Evolutionary conservation across 2,329 filamentous ascomycete species (phyloP).

Genomic region (Didymellaceae sp.): DNA sequence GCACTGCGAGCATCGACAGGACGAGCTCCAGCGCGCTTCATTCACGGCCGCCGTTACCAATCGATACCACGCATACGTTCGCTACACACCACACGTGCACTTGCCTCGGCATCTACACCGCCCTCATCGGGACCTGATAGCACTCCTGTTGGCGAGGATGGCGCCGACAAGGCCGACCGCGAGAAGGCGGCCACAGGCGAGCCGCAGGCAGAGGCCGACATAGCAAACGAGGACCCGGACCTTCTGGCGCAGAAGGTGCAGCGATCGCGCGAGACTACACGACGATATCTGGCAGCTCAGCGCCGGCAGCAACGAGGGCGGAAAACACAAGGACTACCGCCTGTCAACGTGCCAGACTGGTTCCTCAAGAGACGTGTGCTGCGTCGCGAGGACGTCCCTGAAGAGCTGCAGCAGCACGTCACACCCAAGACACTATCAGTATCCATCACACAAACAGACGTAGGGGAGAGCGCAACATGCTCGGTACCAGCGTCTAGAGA

Average conservation of each 20-base stretch:
- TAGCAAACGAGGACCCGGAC: conserved; percentile 42
- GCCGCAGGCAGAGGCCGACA: conserved; percentile 29
- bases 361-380: conserved; percentile 63
- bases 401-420: conserved; percentile 16
- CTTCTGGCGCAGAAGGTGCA: conserved; percentile 46
- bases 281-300: conserved; percentile 44
- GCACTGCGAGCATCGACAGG: conserved; percentile 50
- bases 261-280: conserved; percentile 42
- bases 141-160: conserved; percentile 34
- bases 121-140: conserved; percentile 38
- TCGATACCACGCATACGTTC: conserved; percentile 35
- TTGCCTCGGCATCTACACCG: conserved; percentile 37
- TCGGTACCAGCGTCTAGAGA: conserved; percentile 28
- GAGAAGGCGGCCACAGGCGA: conserved; percentile 28
- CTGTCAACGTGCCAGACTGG: conserved; percentile 60
- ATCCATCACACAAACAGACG: conserved; percentile 30
- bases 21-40: conserved; percentile 47
- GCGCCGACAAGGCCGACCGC: conserved; percentile 25
- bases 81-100: conserved; percentile 43
- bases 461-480: conserved; percentile 35
- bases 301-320: conserved; percentile 43
- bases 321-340: conserved; percentile 44
- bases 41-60: conserved; percentile 47
- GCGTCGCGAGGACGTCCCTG: conserved; percentile 43
- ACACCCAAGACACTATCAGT: conserved; percentile 28